These are phyloP conservation scores for Cytospora piceae DNA, from an alignment of 2,329 filamentous ascomycete species.

Conservation along the genomic window DNA sequence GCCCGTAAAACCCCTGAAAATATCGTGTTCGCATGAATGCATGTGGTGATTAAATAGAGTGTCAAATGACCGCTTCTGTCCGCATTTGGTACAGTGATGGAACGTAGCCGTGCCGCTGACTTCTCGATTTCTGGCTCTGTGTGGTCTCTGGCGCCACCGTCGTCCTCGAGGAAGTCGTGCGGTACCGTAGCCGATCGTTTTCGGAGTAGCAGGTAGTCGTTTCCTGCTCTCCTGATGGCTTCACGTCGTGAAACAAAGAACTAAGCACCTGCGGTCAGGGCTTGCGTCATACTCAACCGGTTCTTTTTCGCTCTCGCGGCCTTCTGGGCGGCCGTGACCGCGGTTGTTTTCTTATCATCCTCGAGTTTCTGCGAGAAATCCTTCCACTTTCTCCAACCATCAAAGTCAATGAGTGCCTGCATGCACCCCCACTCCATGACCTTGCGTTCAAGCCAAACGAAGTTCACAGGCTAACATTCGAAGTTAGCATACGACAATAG, in stretches of 20 bases:
- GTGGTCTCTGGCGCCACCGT: not conserved
- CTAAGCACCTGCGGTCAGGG: slow-evolving; percentile 27
- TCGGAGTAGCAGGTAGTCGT: not conserved
- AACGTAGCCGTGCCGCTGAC: not conserved
- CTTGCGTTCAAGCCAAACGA: slow-evolving; percentile 95
- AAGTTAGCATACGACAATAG: slow-evolving; percentile 30
- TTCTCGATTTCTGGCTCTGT: not conserved
- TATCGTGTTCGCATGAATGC: slow-evolving; percentile 22
- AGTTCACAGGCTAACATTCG: slow-evolving; percentile 79
- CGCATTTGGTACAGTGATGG: not conserved
- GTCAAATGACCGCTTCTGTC: not conserved
- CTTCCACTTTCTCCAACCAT: slow-evolving; percentile 98
- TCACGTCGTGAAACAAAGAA: too few species aligned
- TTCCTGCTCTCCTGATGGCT: not conserved
- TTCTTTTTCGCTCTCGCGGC: slow-evolving; percentile 31
- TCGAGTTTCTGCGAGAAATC: slow-evolving; percentile 64
- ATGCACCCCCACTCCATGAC: slow-evolving; percentile 99
- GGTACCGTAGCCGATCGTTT: not conserved
- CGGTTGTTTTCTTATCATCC: slow-evolving; percentile 22
- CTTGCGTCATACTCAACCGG: slow-evolving; percentile 22
- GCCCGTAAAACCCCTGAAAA: not conserved
- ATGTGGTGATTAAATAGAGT: slow-evolving; percentile 11
- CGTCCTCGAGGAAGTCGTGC: not conserved
- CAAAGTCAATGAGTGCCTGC: slow-evolving; percentile 98
- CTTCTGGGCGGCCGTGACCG: slow-evolving; percentile 18